Percentiles rank a stretch among this genome's conserved stretches.
phyloP scores from a whole-genome alignment of 768 basidiomycete genomes.

The Pisolithus orientalis region DNA sequence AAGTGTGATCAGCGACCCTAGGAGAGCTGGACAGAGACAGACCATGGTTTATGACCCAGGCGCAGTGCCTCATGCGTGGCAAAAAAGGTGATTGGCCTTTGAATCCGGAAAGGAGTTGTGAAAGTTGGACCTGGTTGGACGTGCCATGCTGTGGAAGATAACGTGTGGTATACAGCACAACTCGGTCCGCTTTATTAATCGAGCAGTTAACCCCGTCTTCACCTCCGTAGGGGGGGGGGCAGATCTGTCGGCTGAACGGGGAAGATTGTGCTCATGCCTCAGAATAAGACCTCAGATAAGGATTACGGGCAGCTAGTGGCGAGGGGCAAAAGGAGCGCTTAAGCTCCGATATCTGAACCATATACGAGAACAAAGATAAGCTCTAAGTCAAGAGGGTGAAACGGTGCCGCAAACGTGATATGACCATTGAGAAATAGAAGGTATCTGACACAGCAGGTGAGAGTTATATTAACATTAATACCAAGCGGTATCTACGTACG shows the following conservation, averaged over 20 bases:
- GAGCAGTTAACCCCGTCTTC: too few relatives aligned
- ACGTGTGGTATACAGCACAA: neutral
- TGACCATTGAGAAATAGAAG: neutral
- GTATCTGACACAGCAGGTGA: neutral
- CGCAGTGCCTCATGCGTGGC: neutral
- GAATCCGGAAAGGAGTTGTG: neutral
- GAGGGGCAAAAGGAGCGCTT: constrained; percentile 24
- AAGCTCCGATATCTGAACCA: constrained; percentile 20
- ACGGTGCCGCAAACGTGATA: neutral
- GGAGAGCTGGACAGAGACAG: too few relatives aligned
- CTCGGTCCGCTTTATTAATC: neutral
- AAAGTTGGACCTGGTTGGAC: neutral
- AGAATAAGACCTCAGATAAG: constrained; percentile 5
- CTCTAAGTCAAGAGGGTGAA: neutral
- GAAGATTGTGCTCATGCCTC: neutral
- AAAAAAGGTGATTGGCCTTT: neutral
- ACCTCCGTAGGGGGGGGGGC: too few relatives aligned
- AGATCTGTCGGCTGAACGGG: too few relatives aligned
- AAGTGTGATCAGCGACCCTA: too few relatives aligned
- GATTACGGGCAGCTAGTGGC: constrained; percentile 1
- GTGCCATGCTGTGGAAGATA: neutral
- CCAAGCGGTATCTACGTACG: neutral
- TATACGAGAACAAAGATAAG: constrained; percentile 7
- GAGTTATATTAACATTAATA: neutral
- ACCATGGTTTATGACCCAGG: neutral